Percentiles rank a stretch among this genome's conserved stretches.
These are phyloP conservation scores for Colletotrichum eleusines DNA, from an alignment of 2,329 filamentous ascomycete species.

Conservation along the genomic window DNA sequence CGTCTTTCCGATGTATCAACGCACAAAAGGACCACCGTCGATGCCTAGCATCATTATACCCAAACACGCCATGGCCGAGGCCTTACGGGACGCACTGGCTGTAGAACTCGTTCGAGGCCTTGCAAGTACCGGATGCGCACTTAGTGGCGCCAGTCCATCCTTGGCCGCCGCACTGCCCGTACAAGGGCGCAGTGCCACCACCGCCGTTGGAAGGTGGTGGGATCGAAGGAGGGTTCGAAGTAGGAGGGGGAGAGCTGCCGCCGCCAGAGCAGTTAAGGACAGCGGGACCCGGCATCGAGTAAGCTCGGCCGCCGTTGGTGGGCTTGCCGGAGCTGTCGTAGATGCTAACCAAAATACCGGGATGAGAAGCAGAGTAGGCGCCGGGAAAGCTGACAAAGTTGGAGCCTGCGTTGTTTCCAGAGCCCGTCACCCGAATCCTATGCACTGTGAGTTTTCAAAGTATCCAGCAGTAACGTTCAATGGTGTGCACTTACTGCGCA, in stretches of 20 bases:
- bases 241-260: constrained; percentile 17
- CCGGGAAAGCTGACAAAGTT: constrained; percentile 47
- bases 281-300: constrained; percentile 52
- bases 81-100: constrained; percentile 46
- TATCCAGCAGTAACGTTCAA: background rate
- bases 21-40: background rate
- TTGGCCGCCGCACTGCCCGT: constrained; percentile 45
- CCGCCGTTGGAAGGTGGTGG: constrained; percentile 28
- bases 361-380: constrained; percentile 45
- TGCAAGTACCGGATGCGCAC: constrained; percentile 48
- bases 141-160: constrained; percentile 47
- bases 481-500: constrained; percentile 39
- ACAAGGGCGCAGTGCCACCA: constrained; percentile 40
- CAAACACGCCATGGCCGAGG: background rate
- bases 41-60: too few species aligned
- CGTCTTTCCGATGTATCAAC: background rate
- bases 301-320: constrained; percentile 47
- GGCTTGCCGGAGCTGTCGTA: constrained; percentile 48
- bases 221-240: constrained; percentile 16
- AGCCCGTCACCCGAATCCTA: constrained; percentile 46
- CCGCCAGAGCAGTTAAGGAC: constrained; percentile 32
- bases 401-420: constrained; percentile 38
- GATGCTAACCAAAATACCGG: constrained; percentile 49
- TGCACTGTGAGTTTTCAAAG: background rate
- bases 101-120: constrained; percentile 46